Conservation (phyloP, 2,329 filamentous ascomycete genomes). For the Epichloe sibirici region DNA sequence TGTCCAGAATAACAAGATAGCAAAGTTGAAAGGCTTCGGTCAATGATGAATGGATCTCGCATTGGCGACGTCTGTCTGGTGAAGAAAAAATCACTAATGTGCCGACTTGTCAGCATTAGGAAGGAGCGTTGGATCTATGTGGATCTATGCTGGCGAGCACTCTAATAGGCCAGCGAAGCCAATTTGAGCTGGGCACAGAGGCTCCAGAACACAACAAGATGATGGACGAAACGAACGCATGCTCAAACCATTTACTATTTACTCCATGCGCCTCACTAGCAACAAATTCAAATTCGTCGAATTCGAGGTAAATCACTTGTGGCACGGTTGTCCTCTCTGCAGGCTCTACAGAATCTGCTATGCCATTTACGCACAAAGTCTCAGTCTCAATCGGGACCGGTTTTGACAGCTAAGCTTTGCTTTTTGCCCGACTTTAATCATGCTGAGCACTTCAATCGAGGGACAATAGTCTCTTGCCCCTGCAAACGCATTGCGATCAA, state of each 20-base stretch:
- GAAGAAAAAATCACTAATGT: neutral
- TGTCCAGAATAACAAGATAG: neutral
- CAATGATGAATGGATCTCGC: neutral
- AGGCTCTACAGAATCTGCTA: neutral
- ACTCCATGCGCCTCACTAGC: neutral
- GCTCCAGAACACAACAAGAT: too few species aligned
- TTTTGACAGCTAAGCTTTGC: neutral
- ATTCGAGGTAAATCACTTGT: neutral
- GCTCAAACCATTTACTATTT: neutral
- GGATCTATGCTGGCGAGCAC: neutral
- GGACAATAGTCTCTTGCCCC: neutral
- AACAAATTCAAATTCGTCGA: neutral
- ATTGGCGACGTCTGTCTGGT: neutral
- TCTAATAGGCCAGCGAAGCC: too few species aligned
- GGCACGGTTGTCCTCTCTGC: neutral
- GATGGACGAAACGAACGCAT: too few species aligned
- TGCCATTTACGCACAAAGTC: neutral
- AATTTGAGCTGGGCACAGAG: too few species aligned
- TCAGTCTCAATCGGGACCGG: neutral
- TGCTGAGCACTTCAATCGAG: neutral
- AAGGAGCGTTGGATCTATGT: neutral
- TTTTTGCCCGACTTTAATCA: neutral
- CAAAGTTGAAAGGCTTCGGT: neutral
- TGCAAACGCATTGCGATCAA: neutral
- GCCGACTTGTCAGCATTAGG: neutral